Percentiles rank a stretch among this genome's conserved stretches.
These are phyloP conservation scores for Gleditsia sinensis DNA, from an alignment of 306 rosid genomes.

Conservation along the genomic window DNA sequence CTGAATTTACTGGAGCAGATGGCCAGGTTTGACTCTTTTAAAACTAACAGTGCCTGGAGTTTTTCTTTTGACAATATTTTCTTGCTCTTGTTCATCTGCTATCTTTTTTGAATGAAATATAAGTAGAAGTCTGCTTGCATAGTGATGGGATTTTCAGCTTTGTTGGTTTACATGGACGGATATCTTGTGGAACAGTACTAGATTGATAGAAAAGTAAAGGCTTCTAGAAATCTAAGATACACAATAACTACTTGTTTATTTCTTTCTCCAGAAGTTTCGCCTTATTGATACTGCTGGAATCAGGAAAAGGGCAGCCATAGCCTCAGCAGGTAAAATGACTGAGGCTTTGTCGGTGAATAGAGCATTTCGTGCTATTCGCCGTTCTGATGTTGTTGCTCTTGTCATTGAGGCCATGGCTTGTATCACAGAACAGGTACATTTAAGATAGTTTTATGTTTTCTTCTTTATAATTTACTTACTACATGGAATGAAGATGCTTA, in stretches of 20 bases:
- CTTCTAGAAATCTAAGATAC: slow-evolving; percentile 13
- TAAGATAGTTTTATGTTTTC: slow-evolving; percentile 5
- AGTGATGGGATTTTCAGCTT: slow-evolving; percentile 20
- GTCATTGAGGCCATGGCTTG: slow-evolving; percentile 97
- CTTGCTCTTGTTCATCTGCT: neutral
- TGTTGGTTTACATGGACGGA: slow-evolving; percentile 29
- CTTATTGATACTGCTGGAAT: slow-evolving; percentile 98
- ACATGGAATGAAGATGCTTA: neutral
- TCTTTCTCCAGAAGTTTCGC: slow-evolving; percentile 70
- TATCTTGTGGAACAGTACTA: neutral
- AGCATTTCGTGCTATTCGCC: slow-evolving; percentile 94
- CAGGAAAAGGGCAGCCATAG: slow-evolving; percentile 78
- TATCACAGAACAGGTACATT: slow-evolving; percentile 84
- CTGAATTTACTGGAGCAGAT: slow-evolving; percentile 82
- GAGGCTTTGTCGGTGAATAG: slow-evolving; percentile 93
- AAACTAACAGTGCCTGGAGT: slow-evolving; percentile 23
- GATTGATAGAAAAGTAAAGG: neutral
- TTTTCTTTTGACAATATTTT: neutral
- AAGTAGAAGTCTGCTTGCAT: neutral
- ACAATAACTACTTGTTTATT: slow-evolving; percentile 7
- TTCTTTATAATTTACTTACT: neutral
- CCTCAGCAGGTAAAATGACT: slow-evolving; percentile 80
- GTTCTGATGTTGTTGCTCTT: slow-evolving; percentile 92
- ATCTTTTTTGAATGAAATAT: neutral
- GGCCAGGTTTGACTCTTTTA: slow-evolving; percentile 77